phyloP scores from a whole-genome alignment of 805 yeast species.

The Henningerozyma blattae region DNA sequence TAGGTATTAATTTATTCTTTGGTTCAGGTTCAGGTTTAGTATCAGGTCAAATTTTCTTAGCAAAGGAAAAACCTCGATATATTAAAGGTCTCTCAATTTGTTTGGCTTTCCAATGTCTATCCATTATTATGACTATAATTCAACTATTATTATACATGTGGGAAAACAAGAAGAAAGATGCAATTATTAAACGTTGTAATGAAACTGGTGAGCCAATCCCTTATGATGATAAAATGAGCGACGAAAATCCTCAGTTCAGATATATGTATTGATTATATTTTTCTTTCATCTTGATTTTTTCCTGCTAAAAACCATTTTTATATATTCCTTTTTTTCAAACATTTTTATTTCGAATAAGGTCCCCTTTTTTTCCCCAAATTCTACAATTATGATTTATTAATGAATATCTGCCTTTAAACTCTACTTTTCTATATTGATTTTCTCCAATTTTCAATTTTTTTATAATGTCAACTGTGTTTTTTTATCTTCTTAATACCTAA shows the following conservation, averaged over 20 bases:
- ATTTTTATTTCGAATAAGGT: not conserved
- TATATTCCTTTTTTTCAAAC: too few species aligned
- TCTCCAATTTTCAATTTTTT: too few species aligned
- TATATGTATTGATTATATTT: constrained; percentile 28
- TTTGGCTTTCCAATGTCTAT: constrained; percentile 31
- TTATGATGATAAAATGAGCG: constrained; percentile 24
- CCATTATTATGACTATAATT: constrained; percentile 28
- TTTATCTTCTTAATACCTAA: too few species aligned
- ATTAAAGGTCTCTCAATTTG: constrained; percentile 30
- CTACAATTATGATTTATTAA: not conserved
- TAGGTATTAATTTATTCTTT: constrained; percentile 26
- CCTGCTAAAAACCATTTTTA: too few species aligned
- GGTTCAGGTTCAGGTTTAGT: constrained; percentile 29
- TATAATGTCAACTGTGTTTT: too few species aligned
- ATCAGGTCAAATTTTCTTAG: constrained; percentile 28
- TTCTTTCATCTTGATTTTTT: not conserved
- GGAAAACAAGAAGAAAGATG: constrained; percentile 27
- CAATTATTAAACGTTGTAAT: constrained; percentile 23
- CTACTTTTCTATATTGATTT: too few species aligned
- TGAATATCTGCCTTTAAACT: not conserved
- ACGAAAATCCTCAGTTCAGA: constrained; percentile 32
- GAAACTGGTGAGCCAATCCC: constrained; percentile 24
- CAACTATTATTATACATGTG: constrained; percentile 21
- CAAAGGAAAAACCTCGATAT: constrained; percentile 29
- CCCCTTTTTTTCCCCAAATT: not conserved